A percentile compares a stretch with the other conserved stretches of the same genome.
phyloP scores from a whole-genome alignment of 139 green algal genomes.

The Chlorella sp. region DNA sequence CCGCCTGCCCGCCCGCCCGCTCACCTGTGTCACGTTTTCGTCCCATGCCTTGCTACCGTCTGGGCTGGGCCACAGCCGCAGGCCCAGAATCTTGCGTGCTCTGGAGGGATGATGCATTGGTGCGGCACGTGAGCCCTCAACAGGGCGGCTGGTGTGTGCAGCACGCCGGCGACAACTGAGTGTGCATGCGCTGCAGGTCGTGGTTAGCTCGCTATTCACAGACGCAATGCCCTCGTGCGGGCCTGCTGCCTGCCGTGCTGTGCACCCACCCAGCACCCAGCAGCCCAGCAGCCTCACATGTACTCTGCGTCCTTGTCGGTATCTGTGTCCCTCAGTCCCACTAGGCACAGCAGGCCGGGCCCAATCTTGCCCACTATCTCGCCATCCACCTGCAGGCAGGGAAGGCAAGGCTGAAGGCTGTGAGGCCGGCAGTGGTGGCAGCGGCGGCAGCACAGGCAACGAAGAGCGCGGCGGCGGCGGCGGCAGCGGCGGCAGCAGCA shows the following conservation, averaged over 20 bases:
- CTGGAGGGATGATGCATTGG: constrained; percentile 4
- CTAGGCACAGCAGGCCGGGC: constrained; percentile 68
- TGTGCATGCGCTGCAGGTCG: too few species aligned
- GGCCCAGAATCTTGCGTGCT: constrained; percentile 59
- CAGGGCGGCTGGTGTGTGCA: neutral
- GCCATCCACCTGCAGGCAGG: constrained; percentile 57
- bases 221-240: neutral
- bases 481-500: too few species aligned
- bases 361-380: constrained; percentile 64
- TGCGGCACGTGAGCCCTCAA: too few species aligned
- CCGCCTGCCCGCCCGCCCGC: too few species aligned
- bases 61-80: constrained; percentile 64
- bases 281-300: constrained; percentile 55
- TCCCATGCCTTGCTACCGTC: constrained; percentile 66
- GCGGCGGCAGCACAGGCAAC: too few species aligned
- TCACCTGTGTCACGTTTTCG: constrained; percentile 49
- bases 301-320: constrained; percentile 63
- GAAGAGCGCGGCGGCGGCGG: too few species aligned
- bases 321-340: constrained; percentile 63
- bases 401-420: neutral
- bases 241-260: too few species aligned
- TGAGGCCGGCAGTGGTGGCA: too few species aligned
- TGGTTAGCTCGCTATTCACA: too few species aligned
- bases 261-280: neutral
- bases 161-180: neutral